Conservation (phyloP, 495 filamentous ascomycete genomes). For the Hyaloscypha bicolor region DNA sequence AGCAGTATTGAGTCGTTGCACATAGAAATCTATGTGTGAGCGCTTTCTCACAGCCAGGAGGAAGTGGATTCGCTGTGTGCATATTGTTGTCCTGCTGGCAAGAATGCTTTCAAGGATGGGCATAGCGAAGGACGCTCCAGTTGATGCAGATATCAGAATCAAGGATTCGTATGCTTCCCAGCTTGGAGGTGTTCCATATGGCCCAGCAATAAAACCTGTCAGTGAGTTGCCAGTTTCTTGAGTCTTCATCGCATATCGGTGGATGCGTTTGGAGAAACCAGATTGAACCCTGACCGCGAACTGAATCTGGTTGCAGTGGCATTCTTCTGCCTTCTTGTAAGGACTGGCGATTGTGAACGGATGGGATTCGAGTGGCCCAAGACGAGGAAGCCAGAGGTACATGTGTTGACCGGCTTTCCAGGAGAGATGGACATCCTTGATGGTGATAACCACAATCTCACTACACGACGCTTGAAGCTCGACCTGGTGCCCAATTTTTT, state of each 20-base stretch:
- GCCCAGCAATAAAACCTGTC: conserved; percentile 56
- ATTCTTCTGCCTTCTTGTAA: conserved; percentile 42
- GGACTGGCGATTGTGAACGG: conserved; percentile 76
- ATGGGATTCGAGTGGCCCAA: conserved; percentile 73
- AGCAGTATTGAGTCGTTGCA: conserved; percentile 59
- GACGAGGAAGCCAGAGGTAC: conserved; percentile 69
- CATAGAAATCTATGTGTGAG: conserved; percentile 70
- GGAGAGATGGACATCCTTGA: conserved; percentile 65
- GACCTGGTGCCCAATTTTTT: conserved; percentile 57
- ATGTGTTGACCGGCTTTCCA: conserved; percentile 83
- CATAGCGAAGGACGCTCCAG: conserved; percentile 57
- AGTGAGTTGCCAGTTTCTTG: conserved; percentile 22
- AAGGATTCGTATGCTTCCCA: conserved; percentile 63
- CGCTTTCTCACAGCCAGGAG: conserved; percentile 73
- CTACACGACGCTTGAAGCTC: conserved; percentile 60
- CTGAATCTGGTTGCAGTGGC: conserved; percentile 63
- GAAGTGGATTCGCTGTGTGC: conserved; percentile 68
- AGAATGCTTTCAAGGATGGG: conserved; percentile 59
- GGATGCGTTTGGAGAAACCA: conserved; percentile 70
- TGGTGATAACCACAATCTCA: conserved; percentile 67
- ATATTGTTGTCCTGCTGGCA: conserved; percentile 39
- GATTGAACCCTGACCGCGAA: conserved; percentile 71
- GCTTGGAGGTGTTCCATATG: conserved; percentile 56
- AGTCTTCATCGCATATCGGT: conserved; percentile 60
- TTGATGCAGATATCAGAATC: conserved; percentile 59